These are phyloP conservation scores for Aschersonia sp. DNA, from an alignment of 2,329 filamentous ascomycete species.

Conservation along the genomic window DNA sequence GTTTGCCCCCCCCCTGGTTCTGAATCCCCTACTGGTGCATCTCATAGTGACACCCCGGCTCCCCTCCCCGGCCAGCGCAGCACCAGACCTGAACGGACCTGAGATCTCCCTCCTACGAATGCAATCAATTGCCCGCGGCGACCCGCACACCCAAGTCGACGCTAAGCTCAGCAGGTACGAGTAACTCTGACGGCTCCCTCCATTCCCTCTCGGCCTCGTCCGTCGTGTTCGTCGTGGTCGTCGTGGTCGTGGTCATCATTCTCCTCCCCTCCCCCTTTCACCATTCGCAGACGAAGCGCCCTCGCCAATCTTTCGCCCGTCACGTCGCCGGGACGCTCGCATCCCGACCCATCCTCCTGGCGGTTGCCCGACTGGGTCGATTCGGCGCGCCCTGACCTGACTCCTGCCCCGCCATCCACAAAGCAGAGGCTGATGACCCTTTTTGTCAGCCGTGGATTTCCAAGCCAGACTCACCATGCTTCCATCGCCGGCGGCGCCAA, in stretches of 20 bases:
- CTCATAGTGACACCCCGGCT: too few relatives aligned
- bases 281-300: neutral
- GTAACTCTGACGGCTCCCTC: neutral
- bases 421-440: neutral
- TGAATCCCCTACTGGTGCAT: too few relatives aligned
- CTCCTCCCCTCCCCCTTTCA: neutral
- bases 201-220: neutral
- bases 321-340: neutral
- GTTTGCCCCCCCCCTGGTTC: too few relatives aligned
- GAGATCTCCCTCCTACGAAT: neutral
- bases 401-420: conserved; percentile 1
- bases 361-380: conserved; percentile 3
- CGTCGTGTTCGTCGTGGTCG: neutral
- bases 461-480: conserved; percentile 3
- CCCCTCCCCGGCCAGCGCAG: too few relatives aligned
- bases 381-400: conserved; percentile 1
- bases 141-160: neutral
- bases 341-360: neutral
- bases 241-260: neutral
- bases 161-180: neutral
- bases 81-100: neutral
- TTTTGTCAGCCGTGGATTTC: neutral
- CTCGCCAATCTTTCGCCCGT: neutral
- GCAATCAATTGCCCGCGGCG: neutral
- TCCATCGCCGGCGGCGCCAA: conserved; percentile 6